A percentile compares a stretch with the other conserved stretches of the same genome.
These are phyloP conservation scores for Floccularia luteovirens DNA, from an alignment of 768 basidiomycete genomes.

Conservation along the genomic window DNA sequence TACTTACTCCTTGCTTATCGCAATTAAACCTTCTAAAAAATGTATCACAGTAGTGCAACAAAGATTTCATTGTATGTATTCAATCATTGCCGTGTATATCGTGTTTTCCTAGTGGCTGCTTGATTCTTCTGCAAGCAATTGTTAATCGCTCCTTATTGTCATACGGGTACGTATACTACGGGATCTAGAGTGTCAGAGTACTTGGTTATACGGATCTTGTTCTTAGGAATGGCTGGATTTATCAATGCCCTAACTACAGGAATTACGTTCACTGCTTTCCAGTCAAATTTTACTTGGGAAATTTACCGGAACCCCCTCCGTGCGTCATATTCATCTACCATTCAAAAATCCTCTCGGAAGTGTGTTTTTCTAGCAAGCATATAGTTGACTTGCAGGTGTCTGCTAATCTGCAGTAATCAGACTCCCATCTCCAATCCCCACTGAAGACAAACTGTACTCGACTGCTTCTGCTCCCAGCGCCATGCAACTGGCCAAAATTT, in stretches of 20 bases:
- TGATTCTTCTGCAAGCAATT: constrained; percentile 57
- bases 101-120: constrained; percentile 24
- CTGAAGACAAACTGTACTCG: constrained; percentile 20
- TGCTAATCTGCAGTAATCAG: constrained; percentile 46
- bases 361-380: constrained; percentile 30
- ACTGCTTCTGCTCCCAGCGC: no score
- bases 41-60: no score
- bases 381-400: constrained; percentile 31
- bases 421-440: constrained; percentile 28
- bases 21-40: no score
- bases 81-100: constrained; percentile 1
- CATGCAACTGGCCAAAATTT: no score
- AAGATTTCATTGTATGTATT: no score
- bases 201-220: background rate
- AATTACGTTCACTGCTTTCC: constrained; percentile 31
- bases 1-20: no score
- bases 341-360: background rate
- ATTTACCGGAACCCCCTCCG: constrained; percentile 20
- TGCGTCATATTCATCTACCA: constrained; percentile 14
- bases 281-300: constrained; percentile 20
- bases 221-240: constrained; percentile 40
- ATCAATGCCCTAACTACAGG: constrained; percentile 45
- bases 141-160: constrained; percentile 31
- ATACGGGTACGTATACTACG: constrained; percentile 12
- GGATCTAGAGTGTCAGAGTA: background rate